Base-by-base conservation (phyloP, 2,329 filamentous ascomycete species). In the Scedosporium boydii region DNA sequence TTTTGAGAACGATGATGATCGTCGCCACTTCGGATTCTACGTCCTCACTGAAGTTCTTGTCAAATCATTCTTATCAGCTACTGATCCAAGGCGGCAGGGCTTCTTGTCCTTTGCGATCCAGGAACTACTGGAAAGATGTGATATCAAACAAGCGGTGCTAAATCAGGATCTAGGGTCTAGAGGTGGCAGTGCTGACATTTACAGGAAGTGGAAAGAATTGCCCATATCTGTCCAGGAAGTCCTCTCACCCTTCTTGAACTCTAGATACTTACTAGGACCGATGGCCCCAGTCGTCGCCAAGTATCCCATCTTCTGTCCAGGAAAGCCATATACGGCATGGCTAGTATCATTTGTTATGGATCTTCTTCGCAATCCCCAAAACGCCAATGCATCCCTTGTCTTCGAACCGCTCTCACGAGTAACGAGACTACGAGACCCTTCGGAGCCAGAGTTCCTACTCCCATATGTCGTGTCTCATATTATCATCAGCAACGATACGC, bases 91-190 rank as follows among this genome's bases (percentile, higher is more conserved):
- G 66, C 82, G 92, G 5, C 95, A 98, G 73, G 93, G 92, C 0
- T 96, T 96, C 70, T 80, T 99, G 18, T 93, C 93, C 1, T 99
- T 90, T 74, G 90, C 89, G 1, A 97, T 99, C 87, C 95, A 99
- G 73, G 89, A 96, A 69, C 81, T 98, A 48, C 81, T 98, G 3
- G 87, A 87, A 55, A 86, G 88, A 67, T 91, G 89, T 69, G 87
- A 89, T 29, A 87, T 97, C 69, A 86, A 81, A 63, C 78, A 82
- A 10, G 84, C 82, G 0, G 80, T 78, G 60, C 73, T 72, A 34
- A 73, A 74, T 71, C 73, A 76, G 44, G 74, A 76, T 3, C 72
- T 73, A 0, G 73, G 73, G 4, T 70, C 69, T 63, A 63, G 66
- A 21, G 21, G 72, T 3, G 82, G 86, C 29, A 79, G 80, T 10